Evolutionary conservation across 306 rosid species (phyloP).

Genomic region (Prunus armeniaca): DNA sequence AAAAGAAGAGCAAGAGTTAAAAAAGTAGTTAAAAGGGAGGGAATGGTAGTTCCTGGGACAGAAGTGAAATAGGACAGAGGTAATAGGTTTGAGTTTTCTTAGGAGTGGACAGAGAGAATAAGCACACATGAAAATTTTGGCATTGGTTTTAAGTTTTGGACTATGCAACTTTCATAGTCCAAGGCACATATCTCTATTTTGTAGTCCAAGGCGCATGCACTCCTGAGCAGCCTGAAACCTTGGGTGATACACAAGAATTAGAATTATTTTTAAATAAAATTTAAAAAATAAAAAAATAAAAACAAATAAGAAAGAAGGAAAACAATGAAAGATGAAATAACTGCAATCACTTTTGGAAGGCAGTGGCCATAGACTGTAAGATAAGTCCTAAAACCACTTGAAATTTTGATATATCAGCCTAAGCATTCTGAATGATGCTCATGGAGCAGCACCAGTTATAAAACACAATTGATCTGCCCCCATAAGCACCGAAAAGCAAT

Average conservation of each 20-base stretch:
- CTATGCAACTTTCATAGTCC: not conserved
- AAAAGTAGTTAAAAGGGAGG: slow-evolving; percentile 8
- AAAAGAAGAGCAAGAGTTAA: slow-evolving; percentile 18
- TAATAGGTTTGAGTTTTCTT: not conserved
- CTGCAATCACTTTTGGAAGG: not conserved
- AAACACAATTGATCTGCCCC: not conserved
- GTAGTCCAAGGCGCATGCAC: not conserved
- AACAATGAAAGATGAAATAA: not conserved
- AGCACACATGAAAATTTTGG: slow-evolving; percentile 14
- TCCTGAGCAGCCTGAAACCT: slow-evolving; percentile 1
- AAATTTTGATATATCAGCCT: not conserved
- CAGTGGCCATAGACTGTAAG: not conserved
- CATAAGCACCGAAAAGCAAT: not conserved
- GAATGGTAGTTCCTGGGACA: not conserved
- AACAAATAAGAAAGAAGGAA: not conserved
- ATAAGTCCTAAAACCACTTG: not conserved
- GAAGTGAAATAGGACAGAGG: not conserved
- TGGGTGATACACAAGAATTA: not conserved
- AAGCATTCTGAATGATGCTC: not conserved
- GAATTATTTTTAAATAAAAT: not conserved
- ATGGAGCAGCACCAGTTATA: not conserved
- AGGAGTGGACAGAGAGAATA: not conserved
- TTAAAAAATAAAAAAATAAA: not conserved
- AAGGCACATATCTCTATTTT: not conserved
- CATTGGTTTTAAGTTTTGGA: not conserved